phyloP scores from a whole-genome alignment of 306 rosid species.

The Fragaria vesca region DNA sequence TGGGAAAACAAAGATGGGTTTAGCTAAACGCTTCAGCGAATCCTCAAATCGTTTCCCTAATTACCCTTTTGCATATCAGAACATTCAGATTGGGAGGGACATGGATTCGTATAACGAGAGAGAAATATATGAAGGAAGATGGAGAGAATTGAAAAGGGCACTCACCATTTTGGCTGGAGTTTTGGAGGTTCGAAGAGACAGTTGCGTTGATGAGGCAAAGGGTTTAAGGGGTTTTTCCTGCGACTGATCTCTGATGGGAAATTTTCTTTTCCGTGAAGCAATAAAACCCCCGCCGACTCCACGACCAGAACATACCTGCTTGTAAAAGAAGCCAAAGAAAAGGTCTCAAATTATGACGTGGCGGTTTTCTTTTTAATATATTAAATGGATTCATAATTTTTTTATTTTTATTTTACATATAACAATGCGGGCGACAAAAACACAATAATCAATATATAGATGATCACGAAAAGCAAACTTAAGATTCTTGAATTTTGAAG shows the following conservation, averaged over 20 bases:
- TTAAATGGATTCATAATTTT: no score
- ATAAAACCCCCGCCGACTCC: background rate
- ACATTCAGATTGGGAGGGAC: background rate
- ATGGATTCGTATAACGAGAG: no score
- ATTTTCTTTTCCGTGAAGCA: background rate
- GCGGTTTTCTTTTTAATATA: no score
- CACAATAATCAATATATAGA: no score
- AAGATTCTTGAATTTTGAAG: no score
- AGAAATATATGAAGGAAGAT: background rate
- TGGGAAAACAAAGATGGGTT: conserved; percentile 4
- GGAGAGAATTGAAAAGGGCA: background rate
- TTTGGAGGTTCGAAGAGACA: conserved; percentile 9
- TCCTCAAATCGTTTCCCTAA: no score
- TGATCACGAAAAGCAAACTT: no score
- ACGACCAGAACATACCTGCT: background rate
- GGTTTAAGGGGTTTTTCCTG: conserved; percentile 4
- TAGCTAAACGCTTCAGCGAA: background rate
- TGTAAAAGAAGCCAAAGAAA: background rate
- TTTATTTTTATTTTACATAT: no score
- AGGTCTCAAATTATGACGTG: background rate
- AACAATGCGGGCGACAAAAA: no score
- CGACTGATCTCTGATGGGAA: background rate
- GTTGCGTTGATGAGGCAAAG: background rate
- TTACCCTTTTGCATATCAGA: background rate
- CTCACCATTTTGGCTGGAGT: conserved; percentile 23